These are phyloP conservation scores for Cercospora beticola DNA, from an alignment of 2,329 filamentous ascomycete species.

Conservation along the genomic window DNA sequence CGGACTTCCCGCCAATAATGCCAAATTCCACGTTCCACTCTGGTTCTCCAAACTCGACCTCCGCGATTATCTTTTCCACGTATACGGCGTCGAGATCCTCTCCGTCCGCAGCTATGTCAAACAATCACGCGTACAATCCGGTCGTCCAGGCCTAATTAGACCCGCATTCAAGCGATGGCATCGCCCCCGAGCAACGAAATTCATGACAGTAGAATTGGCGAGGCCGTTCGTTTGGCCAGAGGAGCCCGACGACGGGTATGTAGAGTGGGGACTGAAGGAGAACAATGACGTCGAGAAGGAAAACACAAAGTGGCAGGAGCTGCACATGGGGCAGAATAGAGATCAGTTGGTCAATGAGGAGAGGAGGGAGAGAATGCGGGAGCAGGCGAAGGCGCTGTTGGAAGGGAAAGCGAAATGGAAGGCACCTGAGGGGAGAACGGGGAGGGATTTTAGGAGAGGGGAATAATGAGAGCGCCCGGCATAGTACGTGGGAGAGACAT, in stretches of 20 bases:
- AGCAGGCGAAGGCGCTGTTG: slow-evolving; percentile 64
- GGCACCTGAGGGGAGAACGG: neutral
- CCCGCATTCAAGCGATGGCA: slow-evolving; percentile 55
- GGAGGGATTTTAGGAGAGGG: neutral
- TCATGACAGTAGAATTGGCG: slow-evolving; percentile 90
- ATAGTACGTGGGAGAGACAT: neutral
- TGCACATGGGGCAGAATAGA: slow-evolving; percentile 35
- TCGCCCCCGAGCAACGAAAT: slow-evolving; percentile 74
- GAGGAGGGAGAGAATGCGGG: slow-evolving; percentile 48
- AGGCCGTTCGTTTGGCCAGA: slow-evolving; percentile 87
- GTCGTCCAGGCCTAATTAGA: slow-evolving; percentile 35
- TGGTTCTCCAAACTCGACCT: slow-evolving; percentile 95
- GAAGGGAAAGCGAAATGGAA: slow-evolving; percentile 62
- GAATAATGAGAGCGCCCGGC: neutral
- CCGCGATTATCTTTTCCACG: slow-evolving; percentile 88
- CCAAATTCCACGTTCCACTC: slow-evolving; percentile 86
- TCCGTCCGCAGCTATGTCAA: slow-evolving; percentile 78
- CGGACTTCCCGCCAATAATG: slow-evolving; percentile 73
- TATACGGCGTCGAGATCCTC: slow-evolving; percentile 72
- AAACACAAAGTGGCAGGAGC: slow-evolving; percentile 42
- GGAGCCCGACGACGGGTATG: slow-evolving; percentile 58
- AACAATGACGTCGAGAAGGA: slow-evolving; percentile 35
- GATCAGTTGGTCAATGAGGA: slow-evolving; percentile 44
- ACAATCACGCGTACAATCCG: slow-evolving; percentile 62
- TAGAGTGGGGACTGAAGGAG: slow-evolving; percentile 42